A percentile compares a stretch with the other conserved stretches of the same genome.
Evolutionary conservation across 2,329 filamentous ascomycete species (phyloP).

Genomic region (Esteya vermicola): DNA sequence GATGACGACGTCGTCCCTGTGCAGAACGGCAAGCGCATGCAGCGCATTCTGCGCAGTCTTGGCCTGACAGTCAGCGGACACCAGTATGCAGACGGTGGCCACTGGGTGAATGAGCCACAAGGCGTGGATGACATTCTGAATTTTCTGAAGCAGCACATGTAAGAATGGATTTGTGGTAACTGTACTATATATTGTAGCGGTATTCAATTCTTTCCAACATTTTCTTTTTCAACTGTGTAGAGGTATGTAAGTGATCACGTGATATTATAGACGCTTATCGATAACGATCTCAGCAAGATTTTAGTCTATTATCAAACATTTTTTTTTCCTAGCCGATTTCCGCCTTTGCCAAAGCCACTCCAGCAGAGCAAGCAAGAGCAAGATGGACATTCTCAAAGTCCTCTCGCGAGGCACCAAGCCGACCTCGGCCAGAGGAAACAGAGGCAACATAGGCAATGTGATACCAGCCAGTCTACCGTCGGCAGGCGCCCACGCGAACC

Average conservation of each 20-base stretch:
- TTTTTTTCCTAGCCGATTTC: neutral
- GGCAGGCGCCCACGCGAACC: conserved; percentile 47
- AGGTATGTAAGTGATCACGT: no score
- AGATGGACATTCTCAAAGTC: conserved; percentile 61
- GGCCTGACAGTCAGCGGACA: neutral
- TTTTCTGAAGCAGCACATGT: neutral
- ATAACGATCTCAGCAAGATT: no score
- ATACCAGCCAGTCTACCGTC: conserved; percentile 41
- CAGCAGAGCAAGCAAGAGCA: neutral
- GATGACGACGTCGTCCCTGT: conserved; percentile 1
- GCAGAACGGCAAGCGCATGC: neutral
- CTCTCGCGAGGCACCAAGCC: conserved; percentile 56
- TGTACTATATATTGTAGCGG: no score
- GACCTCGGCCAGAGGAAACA: conserved; percentile 13
- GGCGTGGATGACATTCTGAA: neutral
- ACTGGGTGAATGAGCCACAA: conserved; percentile 2
- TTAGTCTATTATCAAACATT: neutral
- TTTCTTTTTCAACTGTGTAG: no score
- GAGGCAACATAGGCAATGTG: conserved; percentile 22
- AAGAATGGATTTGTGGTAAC: no score
- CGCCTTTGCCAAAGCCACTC: neutral
- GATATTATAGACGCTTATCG: no score
- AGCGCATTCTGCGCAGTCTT: neutral
- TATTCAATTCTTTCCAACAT: no score
- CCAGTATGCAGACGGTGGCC: neutral